phyloP scores from a whole-genome alignment of 495 filamentous ascomycete genomes.

The Penicillium diatomitis region DNA sequence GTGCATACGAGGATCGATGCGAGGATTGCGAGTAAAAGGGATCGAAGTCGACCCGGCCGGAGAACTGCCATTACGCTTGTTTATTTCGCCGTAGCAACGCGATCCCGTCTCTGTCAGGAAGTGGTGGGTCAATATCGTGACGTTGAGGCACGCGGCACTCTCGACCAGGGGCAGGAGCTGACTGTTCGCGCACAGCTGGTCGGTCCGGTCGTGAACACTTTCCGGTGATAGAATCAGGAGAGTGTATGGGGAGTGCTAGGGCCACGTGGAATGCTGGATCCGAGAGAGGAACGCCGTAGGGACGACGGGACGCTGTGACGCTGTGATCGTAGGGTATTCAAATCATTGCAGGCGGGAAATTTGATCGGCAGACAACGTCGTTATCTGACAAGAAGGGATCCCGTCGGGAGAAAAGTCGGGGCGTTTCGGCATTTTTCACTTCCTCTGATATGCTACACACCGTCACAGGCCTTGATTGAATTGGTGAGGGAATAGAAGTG shows the following conservation, averaged over 20 bases:
- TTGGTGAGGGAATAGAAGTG: no score
- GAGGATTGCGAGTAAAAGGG: slow-evolving; percentile 20
- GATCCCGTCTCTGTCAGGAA: background rate
- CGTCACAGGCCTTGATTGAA: no score
- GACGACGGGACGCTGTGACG: no score
- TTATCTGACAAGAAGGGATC: background rate
- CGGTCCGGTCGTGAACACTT: background rate
- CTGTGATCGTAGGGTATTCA: no score
- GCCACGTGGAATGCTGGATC: no score
- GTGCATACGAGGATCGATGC: slow-evolving; percentile 27
- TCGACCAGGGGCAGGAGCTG: slow-evolving; percentile 4
- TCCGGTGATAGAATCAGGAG: no score
- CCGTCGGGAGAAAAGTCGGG: background rate
- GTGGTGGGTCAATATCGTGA: background rate
- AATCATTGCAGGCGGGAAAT: background rate
- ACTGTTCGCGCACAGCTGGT: slow-evolving; percentile 17
- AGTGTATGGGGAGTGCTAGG: no score
- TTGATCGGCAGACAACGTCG: background rate
- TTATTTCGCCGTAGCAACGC: background rate
- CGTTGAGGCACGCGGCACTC: background rate
- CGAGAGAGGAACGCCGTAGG: no score
- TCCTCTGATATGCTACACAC: no score
- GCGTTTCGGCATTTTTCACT: background rate
- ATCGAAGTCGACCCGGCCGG: slow-evolving; percentile 24
- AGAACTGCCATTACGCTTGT: slow-evolving; percentile 17